These are phyloP conservation scores for Scheffersomyces segobiensis DNA, from an alignment of 1,139 yeast genomes.

Conservation along the genomic window DNA sequence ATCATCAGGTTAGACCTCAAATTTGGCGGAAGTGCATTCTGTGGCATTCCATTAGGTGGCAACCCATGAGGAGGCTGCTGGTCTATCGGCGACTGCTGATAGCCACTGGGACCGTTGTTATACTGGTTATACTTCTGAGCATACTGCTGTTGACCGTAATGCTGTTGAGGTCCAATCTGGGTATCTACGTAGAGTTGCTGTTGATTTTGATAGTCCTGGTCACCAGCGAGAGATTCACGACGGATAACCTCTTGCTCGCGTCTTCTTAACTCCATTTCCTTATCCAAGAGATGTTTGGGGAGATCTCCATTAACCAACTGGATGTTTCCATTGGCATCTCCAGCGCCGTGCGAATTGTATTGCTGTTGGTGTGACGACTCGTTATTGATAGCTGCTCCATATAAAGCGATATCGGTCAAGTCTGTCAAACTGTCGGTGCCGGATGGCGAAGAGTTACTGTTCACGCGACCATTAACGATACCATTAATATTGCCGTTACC, in stretches of 20 bases:
- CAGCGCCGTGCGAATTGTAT: slow-evolving; percentile 2
- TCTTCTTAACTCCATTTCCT: slow-evolving; percentile 44
- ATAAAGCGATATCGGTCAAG: slow-evolving; percentile 45
- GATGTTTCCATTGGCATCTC: slow-evolving; percentile 7
- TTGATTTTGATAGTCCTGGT: slow-evolving; percentile 2
- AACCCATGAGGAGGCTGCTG: slow-evolving; percentile 35
- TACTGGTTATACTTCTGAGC: background rate
- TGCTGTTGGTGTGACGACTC: slow-evolving; percentile 11
- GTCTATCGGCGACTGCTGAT: slow-evolving; percentile 3
- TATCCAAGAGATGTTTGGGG: slow-evolving; percentile 13
- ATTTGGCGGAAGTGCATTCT: slow-evolving; percentile 28
- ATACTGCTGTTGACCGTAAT: slow-evolving; percentile 6
- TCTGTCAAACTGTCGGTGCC: slow-evolving; percentile 37
- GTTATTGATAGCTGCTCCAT: slow-evolving; percentile 36
- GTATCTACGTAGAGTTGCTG: slow-evolving; percentile 1
- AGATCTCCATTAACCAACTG: slow-evolving; percentile 3
- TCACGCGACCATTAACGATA: background rate
- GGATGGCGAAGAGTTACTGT: slow-evolving; percentile 5
- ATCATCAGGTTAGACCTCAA: slow-evolving; percentile 17
- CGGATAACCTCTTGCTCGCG: slow-evolving; percentile 46
- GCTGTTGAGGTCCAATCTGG: slow-evolving; percentile 7
- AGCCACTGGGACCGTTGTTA: slow-evolving; percentile 5
- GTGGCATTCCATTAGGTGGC: slow-evolving; percentile 36
- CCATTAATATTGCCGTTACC: background rate
- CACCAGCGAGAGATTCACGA: slow-evolving; percentile 28